Evolutionary conservation across 2,329 filamentous ascomycete genomes (phyloP).

Genomic region (Xenoacremonium recifei): DNA sequence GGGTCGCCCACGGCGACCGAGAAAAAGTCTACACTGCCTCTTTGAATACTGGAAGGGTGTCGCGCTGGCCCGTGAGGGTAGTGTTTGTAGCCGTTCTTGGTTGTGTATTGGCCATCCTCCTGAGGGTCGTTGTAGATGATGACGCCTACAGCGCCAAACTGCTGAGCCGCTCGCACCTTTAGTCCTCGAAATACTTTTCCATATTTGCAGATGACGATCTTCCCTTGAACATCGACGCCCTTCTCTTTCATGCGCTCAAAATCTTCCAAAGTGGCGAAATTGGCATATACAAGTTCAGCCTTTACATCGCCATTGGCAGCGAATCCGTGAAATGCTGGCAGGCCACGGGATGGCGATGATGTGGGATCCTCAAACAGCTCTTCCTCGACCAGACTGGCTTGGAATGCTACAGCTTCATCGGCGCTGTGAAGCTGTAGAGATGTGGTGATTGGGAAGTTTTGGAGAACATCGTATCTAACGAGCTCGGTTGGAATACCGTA

Average conservation of each 20-base stretch:
- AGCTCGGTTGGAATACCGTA: too few species aligned
- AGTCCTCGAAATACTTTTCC: slow-evolving; percentile 75
- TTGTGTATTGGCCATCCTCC: slow-evolving; percentile 75
- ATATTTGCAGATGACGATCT: slow-evolving; percentile 77
- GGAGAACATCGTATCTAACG: too few species aligned
- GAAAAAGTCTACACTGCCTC: slow-evolving; percentile 73
- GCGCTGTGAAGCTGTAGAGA: too few species aligned
- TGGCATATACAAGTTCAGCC: too few species aligned
- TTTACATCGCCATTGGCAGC: too few species aligned
- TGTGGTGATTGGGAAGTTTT: too few species aligned
- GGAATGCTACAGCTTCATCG: too few species aligned
- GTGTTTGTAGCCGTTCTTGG: slow-evolving; percentile 67
- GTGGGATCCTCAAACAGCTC: too few species aligned
- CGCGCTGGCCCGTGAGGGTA: slow-evolving; percentile 76
- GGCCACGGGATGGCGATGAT: too few species aligned
- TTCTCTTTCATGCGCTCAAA: slow-evolving; percentile 69
- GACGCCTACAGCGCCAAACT: slow-evolving; percentile 78
- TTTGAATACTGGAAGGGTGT: slow-evolving; percentile 74
- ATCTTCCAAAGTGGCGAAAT: slow-evolving; percentile 67
- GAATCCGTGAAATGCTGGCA: too few species aligned
- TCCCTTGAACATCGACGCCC: slow-evolving; percentile 69
- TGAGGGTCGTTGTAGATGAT: slow-evolving; percentile 84
- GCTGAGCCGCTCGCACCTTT: slow-evolving; percentile 80
- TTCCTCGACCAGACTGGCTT: too few species aligned
- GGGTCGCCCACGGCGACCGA: slow-evolving; percentile 63